Evolutionary conservation across 306 rosid genomes (phyloP).

Genomic region (Cajanus cajan): DNA sequence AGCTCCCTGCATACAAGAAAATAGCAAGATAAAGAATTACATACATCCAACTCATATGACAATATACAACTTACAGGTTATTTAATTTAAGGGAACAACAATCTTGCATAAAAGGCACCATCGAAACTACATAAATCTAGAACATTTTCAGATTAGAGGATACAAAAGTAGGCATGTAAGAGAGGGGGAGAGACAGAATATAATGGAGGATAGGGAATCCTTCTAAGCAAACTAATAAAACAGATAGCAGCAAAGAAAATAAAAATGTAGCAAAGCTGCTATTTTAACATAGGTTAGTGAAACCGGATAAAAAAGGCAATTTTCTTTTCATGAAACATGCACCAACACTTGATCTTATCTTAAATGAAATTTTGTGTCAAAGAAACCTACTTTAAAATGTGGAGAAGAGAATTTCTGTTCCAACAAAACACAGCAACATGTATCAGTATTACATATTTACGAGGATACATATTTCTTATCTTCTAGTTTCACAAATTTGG

Average conservation of each 20-base stretch:
- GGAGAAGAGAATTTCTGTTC: neutral
- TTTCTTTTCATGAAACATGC: neutral
- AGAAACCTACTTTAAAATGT: neutral
- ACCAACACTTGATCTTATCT: neutral
- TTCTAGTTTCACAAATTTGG: neutral
- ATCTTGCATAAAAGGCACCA: slow-evolving; percentile 2
- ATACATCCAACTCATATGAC: neutral
- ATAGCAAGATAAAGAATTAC: neutral
- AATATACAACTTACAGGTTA: neutral
- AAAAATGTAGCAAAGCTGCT: neutral
- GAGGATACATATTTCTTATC: neutral
- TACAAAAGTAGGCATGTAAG: neutral
- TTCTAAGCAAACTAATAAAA: neutral
- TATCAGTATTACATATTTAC: neutral
- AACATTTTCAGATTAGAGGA: slow-evolving; percentile 21
- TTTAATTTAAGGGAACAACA: neutral
- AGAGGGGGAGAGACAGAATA: neutral
- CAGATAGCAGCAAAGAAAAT: neutral
- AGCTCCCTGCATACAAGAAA: slow-evolving; percentile 69
- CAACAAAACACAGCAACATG: neutral
- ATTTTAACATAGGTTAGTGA: neutral
- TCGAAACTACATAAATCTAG: neutral
- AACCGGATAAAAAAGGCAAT: neutral
- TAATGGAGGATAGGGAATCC: neutral
- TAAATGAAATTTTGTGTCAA: neutral